Conservation (phyloP, 202 grass and related monocot species). For the Setaria italica region DNA sequence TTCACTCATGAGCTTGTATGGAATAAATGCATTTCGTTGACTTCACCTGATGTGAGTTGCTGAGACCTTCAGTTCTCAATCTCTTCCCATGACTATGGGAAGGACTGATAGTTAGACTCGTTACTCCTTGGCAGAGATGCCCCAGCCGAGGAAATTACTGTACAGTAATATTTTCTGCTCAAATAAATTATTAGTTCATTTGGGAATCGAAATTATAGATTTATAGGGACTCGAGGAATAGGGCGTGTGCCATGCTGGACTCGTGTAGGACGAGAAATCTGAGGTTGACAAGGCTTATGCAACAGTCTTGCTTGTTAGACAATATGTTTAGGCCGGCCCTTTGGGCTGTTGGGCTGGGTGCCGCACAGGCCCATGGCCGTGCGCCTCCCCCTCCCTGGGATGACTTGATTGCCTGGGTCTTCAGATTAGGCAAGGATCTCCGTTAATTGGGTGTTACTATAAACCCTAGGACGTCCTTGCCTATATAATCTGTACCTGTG, state of each 20-base stretch:
- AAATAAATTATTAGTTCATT: conserved; percentile 27
- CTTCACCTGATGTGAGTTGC: conserved; percentile 31
- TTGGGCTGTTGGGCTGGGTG: no score
- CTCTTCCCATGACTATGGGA: conserved; percentile 11
- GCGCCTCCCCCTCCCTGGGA: no score
- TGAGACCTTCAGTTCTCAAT: neutral
- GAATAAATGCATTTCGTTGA: conserved; percentile 39
- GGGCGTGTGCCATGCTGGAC: neutral
- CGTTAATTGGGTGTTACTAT: no score
- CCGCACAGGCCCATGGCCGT: no score
- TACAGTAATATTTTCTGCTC: conserved; percentile 20
- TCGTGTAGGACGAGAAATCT: neutral
- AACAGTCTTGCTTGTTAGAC: neutral
- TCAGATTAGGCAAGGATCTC: no score
- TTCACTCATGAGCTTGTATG: conserved; percentile 24
- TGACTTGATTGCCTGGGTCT: no score
- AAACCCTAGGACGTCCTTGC: no score
- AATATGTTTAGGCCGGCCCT: no score
- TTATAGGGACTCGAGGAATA: neutral
- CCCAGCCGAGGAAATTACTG: neutral
- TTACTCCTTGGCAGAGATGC: neutral
- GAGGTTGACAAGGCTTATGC: neutral
- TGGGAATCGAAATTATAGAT: conserved; percentile 10
- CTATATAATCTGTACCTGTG: no score
- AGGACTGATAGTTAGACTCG: neutral